Conservation (phyloP, 2,329 filamentous ascomycete species). For the Sporothrix dimorphospora region DNA sequence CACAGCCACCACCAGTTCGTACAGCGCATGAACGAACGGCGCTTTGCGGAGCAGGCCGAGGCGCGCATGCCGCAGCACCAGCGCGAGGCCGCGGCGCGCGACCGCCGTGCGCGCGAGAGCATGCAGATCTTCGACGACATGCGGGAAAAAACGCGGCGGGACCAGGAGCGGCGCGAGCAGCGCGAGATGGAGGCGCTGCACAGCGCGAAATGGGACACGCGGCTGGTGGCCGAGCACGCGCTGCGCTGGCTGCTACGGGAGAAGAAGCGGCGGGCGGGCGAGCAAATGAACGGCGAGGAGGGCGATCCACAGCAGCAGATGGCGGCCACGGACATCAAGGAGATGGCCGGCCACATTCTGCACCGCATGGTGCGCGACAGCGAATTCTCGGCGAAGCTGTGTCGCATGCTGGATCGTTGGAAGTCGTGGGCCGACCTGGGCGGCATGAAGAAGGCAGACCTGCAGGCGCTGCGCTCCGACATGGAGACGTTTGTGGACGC, state of each 20-base stretch:
- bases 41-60: slow-evolving; percentile 49
- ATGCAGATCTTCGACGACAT: slow-evolving; percentile 52
- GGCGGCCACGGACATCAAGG: slow-evolving; percentile 39
- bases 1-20: slow-evolving; percentile 45
- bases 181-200: slow-evolving; percentile 55
- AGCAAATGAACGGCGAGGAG: not conserved
- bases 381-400: slow-evolving; percentile 47
- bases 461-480: slow-evolving; percentile 44
- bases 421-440: slow-evolving; percentile 59
- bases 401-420: slow-evolving; percentile 55
- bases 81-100: slow-evolving; percentile 46
- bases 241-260: slow-evolving; percentile 49
- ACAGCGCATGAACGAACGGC: slow-evolving; percentile 46
- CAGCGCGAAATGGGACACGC: slow-evolving; percentile 56
- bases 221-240: slow-evolving; percentile 50
- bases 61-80: slow-evolving; percentile 48
- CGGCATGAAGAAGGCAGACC: slow-evolving; percentile 55
- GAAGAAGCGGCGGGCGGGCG: not conserved
- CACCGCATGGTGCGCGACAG: slow-evolving; percentile 58
- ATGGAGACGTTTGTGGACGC: slow-evolving; percentile 52
- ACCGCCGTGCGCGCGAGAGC: slow-evolving; percentile 48
- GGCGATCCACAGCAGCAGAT: not conserved
- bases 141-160: slow-evolving; percentile 46
- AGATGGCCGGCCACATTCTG: slow-evolving; percentile 51
- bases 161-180: slow-evolving; percentile 50